Base-by-base conservation (phyloP, 306 rosid genomes). In the Corylus americana region DNA sequence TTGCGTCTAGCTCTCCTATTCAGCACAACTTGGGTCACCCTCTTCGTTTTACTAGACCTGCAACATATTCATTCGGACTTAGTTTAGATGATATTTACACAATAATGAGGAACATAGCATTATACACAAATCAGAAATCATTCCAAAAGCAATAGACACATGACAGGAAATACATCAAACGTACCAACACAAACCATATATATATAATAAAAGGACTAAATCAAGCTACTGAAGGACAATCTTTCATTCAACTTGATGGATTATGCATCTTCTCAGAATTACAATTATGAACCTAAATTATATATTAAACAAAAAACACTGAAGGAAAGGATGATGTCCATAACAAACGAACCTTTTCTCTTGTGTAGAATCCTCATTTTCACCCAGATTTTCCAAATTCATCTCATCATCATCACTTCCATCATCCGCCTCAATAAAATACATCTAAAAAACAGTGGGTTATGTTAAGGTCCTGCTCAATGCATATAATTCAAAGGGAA, bases 341-440 rank as follows among this genome's bases (percentile, higher is more conserved):
- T 71, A 12, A 67, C 59, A 63, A 77, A 20, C 70, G 27, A 55
- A 92, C 98, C 87, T 87, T 78, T 84, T 90, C 83, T 91, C 96
- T 8, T 69, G 70, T 37, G 71, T 86, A 78, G 27, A 80, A 71
- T 87, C 91, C 48, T 64, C 94, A 31, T 85, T 76, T 79, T 78
- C 91, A 74, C 80, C 92, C 71, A 58, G 80, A 61, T 81, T 80
- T 67, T 90, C 91, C 77, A 54, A 75, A 77, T 78, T 80, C 71
- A 77, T 70, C 22, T 87, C 93, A 74, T 89, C 94, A 55, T 88
- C 89, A 54, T 91, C 97, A 73, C 81, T 87, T 77, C 83, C 93
- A 86, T 73, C 74, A 81, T 89, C 97, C 45, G 89, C 98, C 18
- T 92, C 98, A 81, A 95, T 85, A 84, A 92, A 95, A 85, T 85